A percentile compares a stretch with the other conserved stretches of the same genome.
Evolutionary conservation across 306 rosid species (phyloP).

Genomic region (Cercis canadensis): DNA sequence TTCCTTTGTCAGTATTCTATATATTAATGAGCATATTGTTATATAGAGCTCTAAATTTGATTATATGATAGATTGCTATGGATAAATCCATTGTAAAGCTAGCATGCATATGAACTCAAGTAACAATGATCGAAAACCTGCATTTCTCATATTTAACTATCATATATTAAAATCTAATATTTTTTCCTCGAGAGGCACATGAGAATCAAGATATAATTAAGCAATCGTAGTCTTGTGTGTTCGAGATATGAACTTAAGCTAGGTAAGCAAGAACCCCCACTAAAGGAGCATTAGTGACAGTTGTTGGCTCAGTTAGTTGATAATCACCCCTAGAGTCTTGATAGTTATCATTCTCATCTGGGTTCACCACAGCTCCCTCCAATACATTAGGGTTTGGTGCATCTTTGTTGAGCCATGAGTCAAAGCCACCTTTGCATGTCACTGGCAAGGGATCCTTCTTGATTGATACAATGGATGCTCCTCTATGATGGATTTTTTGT

Average conservation of each 20-base stretch:
- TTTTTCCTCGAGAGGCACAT: no score
- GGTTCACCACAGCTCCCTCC: conserved; percentile 63
- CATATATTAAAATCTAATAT: no score
- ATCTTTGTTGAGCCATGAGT: conserved; percentile 42
- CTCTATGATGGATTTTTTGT: conserved; percentile 65
- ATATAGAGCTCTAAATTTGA: no score
- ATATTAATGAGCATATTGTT: no score
- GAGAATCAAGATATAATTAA: no score
- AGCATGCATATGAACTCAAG: no score
- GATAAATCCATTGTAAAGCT: no score
- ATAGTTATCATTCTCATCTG: conserved; percentile 44
- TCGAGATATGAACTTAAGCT: conserved; percentile 22
- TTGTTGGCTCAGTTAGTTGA: conserved; percentile 57
- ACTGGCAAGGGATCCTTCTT: conserved; percentile 37
- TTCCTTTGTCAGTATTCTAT: no score
- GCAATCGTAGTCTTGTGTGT: no score
- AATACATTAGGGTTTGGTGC: conserved; percentile 62
- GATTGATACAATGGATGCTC: conserved; percentile 63
- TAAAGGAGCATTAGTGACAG: conserved; percentile 49
- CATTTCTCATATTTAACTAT: no score
- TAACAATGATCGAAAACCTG: no score
- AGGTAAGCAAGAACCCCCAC: conserved; percentile 64
- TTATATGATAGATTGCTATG: no score
- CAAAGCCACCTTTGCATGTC: conserved; percentile 55
- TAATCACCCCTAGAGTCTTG: conserved; percentile 46